Evolutionary conservation across 305 asterid species (phyloP), one percentile per base, ranked within the genome.

Genomic region (Fraxinus xanthoxyloides): DNA sequence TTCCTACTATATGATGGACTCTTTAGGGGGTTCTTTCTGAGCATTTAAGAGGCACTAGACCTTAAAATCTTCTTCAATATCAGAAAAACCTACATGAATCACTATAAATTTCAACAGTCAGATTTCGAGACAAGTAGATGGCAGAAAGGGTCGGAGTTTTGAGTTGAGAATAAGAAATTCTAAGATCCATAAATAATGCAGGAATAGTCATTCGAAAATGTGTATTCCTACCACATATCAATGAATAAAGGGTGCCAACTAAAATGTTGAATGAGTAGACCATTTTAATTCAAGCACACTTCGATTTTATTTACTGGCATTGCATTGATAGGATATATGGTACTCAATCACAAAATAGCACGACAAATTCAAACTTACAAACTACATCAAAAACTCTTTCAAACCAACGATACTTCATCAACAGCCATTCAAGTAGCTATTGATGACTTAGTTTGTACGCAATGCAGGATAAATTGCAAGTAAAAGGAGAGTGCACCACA

Each of bases 401-500:
- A 56, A 48, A 54, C 77, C 80, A 76, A 79, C 61, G 67, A 83
- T 63, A 82, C 81, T 83, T 88, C 83, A 85, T 86, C 24, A 38
- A 34, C 67, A 80, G 72, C 72, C 76, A 63, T 61, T 61, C 72
- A 51, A 43, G 81, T 69, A 38, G 85, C 59, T 73, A 77, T 40
- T 35, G 36, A 75, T 2, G 56, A 46, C 32, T 19, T 56, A 35
- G 74, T 75, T 70, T 79, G 65, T 80, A 5, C 79, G 48, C 17
- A 59, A 77, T 24, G 69, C 63, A 67, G 13, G 59, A 72, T 23
- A 70, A 35, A 67, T 82, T 78, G 76, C 17, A 24, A 48, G 21
- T 38, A 23, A 7, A 69, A 40, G 43, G 9, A 19, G 35, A 21
- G 74, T 51, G 54, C 38, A 17, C 26, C 43, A 61, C 28, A 79